Percentiles rank a stretch among this genome's conserved stretches.
phyloP scores from a whole-genome alignment of 495 filamentous ascomycete genomes.

The Chaetomium fimeti region DNA sequence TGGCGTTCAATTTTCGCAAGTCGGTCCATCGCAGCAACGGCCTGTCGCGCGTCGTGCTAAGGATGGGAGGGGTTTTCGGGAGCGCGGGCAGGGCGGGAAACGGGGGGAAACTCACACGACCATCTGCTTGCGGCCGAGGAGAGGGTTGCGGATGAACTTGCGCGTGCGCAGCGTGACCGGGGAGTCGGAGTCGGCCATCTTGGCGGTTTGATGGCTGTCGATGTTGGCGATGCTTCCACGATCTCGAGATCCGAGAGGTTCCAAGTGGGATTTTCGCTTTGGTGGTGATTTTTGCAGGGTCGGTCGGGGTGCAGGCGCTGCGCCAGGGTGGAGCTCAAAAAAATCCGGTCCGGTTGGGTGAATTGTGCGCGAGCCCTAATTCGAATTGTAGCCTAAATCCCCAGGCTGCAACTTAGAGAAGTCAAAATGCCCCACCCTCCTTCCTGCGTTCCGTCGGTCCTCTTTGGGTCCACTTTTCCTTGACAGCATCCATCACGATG shows the following conservation, averaged over 20 bases:
- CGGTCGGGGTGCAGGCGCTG: conserved; percentile 14
- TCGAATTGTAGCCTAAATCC: conserved; percentile 17
- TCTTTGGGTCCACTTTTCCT: no score
- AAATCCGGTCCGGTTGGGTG: conserved; percentile 30
- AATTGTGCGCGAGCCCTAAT: conserved; percentile 40
- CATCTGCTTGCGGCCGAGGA: conserved; percentile 99
- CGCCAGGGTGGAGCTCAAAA: conserved; percentile 33
- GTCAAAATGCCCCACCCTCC: not conserved
- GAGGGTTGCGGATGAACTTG: conserved; percentile 99
- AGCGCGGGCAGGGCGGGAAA: conserved; percentile 10
- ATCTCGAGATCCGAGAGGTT: conserved; percentile 28
- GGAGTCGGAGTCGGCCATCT: conserved; percentile 82
- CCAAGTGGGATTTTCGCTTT: conserved; percentile 31
- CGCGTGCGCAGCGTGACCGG: conserved; percentile 96
- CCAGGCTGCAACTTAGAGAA: conserved; percentile 13
- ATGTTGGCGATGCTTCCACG: conserved; percentile 33
- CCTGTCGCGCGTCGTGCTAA: conserved; percentile 14
- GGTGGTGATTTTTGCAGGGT: conserved; percentile 34
- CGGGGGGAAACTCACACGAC: conserved; percentile 81
- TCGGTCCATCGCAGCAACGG: conserved; percentile 2
- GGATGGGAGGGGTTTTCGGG: conserved; percentile 7
- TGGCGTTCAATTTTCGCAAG: not conserved
- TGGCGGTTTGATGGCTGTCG: conserved; percentile 34
- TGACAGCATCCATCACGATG: not conserved
- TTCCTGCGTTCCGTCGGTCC: no score